These are phyloP conservation scores for Colletotrichum graminicola DNA, from an alignment of 2,329 filamentous ascomycete species.

Conservation along the genomic window DNA sequence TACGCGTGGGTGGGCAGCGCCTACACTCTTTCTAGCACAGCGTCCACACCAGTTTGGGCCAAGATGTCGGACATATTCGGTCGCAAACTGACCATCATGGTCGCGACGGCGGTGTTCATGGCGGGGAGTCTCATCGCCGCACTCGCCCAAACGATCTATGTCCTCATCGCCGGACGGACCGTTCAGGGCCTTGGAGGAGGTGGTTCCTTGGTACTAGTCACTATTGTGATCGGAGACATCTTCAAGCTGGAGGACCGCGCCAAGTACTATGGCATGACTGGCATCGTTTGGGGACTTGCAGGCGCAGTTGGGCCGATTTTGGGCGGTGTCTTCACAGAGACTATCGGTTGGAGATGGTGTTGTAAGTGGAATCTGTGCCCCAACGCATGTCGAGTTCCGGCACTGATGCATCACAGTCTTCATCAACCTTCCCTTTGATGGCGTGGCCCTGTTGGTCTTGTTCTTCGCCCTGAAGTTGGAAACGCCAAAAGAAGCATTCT, in stretches of 20 bases:
- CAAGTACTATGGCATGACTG: constrained; percentile 67
- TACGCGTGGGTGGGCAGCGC: constrained; percentile 49
- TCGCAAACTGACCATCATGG: constrained; percentile 54
- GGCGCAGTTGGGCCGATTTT: constrained; percentile 67
- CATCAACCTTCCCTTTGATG: constrained; percentile 59
- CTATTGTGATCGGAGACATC: constrained; percentile 54
- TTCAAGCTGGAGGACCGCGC: constrained; percentile 51
- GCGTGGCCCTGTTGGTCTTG: constrained; percentile 54
- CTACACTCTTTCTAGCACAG: constrained; percentile 60
- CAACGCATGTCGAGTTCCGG: not conserved
- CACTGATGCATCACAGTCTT: constrained; percentile 46
- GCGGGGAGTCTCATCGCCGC: constrained; percentile 23
- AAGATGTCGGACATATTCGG: constrained; percentile 58
- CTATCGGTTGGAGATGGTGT: constrained; percentile 67
- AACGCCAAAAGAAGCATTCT: constrained; percentile 66
- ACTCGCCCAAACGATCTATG: not conserved
- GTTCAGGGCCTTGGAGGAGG: constrained; percentile 54
- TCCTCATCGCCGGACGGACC: constrained; percentile 51
- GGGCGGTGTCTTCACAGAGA: constrained; percentile 69
- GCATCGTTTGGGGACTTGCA: constrained; percentile 68
- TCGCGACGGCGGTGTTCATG: constrained; percentile 52
- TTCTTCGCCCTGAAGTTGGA: constrained; percentile 61
- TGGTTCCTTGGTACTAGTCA: constrained; percentile 52
- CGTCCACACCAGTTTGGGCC: constrained; percentile 77
- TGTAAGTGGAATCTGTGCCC: constrained; percentile 53